A percentile compares a stretch with the other conserved stretches of the same genome.
phyloP scores from a whole-genome alignment of 2,329 filamentous ascomycete species.

The Akanthomyces uredinophilus region DNA sequence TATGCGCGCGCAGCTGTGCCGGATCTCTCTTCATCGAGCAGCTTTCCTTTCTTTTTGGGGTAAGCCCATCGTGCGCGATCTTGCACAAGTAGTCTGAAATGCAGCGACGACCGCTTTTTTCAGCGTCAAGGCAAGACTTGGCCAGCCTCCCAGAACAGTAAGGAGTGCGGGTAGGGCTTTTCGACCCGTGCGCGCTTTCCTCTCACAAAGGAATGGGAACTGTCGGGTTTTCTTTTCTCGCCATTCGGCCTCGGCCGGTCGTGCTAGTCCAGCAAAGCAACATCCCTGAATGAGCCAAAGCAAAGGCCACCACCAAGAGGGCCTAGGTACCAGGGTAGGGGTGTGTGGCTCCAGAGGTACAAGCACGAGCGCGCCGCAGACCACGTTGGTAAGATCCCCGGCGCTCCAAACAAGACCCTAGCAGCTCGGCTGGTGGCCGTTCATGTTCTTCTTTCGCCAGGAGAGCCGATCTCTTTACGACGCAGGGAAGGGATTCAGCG shows the following conservation, averaged over 20 bases:
- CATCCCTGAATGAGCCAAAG: slow-evolving; percentile 1
- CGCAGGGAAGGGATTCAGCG: not conserved
- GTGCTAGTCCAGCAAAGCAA: not conserved
- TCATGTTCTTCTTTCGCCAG: not conserved
- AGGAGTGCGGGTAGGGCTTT: not conserved
- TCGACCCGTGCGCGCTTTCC: not conserved
- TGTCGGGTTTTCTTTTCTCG: not conserved
- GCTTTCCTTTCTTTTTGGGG: slow-evolving; percentile 1
- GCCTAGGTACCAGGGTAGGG: not conserved
- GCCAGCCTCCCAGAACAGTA: not conserved
- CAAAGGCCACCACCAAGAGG: not conserved
- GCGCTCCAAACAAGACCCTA: not conserved
- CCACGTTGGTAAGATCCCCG: slow-evolving; percentile 11
- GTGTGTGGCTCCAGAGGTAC: not conserved
- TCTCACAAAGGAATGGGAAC: not conserved
- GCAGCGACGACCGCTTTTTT: not conserved
- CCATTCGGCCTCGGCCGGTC: slow-evolving; percentile 1
- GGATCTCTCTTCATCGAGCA: slow-evolving; percentile 12
- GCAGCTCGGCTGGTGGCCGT: not conserved
- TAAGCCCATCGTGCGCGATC: slow-evolving; percentile 7
- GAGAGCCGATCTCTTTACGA: not conserved
- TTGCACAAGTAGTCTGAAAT: not conserved
- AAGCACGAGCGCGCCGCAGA: not conserved
- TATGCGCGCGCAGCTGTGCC: slow-evolving; percentile 7
- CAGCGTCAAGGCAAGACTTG: not conserved